A percentile compares a stretch with the other conserved stretches of the same genome.
These are phyloP conservation scores for Papiliotrema flavescens DNA, from an alignment of 1,284 basidiomycete genomes.

Conservation along the genomic window DNA sequence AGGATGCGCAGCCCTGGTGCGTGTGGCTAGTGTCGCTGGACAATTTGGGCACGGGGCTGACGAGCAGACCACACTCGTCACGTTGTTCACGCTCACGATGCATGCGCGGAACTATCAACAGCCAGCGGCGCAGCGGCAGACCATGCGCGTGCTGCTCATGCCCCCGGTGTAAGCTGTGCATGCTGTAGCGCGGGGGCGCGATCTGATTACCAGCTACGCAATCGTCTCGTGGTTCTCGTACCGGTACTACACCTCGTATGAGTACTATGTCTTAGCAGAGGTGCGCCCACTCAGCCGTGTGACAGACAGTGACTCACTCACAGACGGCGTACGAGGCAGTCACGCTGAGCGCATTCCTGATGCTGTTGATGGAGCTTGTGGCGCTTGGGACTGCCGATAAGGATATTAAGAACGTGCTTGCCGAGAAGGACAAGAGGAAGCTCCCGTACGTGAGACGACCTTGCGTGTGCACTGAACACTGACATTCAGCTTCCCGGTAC, in stretches of 20 bases:
- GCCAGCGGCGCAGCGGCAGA: constrained; percentile 40
- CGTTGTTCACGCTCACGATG: constrained; percentile 31
- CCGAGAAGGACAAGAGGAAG: constrained; percentile 70
- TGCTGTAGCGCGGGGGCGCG: no score
- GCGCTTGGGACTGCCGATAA: constrained; percentile 63
- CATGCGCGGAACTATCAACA: constrained; percentile 40
- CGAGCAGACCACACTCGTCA: constrained; percentile 33
- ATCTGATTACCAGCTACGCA: constrained; percentile 54
- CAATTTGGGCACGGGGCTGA: neutral
- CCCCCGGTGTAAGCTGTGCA: constrained; percentile 26
- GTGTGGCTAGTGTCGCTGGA: constrained; percentile 2
- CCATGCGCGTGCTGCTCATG: constrained; percentile 48
- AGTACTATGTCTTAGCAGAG: constrained; percentile 69
- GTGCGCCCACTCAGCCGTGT: constrained; percentile 53
- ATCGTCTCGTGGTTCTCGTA: constrained; percentile 85
- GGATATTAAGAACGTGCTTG: constrained; percentile 62
- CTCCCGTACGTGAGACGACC: constrained; percentile 76
- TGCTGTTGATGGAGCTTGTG: constrained; percentile 80
- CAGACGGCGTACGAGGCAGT: constrained; percentile 24
- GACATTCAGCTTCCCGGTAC: constrained; percentile 6
- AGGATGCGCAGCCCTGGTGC: constrained; percentile 28
- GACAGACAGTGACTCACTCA: neutral
- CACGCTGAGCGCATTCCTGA: constrained; percentile 40
- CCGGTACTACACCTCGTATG: constrained; percentile 61
- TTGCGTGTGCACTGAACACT: constrained; percentile 50